Evolutionary conservation across 169 alveolate species (phyloP).

Genomic region (Condylostoma magnum): DNA sequence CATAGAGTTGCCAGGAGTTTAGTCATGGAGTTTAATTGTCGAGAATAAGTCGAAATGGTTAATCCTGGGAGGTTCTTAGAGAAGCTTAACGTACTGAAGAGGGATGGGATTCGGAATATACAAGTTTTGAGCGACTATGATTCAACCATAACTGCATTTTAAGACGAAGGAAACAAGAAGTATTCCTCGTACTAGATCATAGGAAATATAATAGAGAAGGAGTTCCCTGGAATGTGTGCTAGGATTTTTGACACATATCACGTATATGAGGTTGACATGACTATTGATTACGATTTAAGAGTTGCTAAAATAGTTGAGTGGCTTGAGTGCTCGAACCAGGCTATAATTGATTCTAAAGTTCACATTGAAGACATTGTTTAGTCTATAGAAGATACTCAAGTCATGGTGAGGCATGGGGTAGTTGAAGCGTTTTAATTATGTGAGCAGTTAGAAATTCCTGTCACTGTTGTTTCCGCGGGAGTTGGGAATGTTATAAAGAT

Average conservation of each 20-base stretch:
- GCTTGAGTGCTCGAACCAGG: background rate
- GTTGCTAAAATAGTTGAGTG: background rate
- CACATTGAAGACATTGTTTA: background rate
- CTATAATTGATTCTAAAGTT: background rate
- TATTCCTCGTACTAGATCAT: background rate
- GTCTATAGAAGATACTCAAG: background rate
- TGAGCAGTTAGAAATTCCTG: background rate
- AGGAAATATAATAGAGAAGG: background rate
- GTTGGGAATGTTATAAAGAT: background rate
- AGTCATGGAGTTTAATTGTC: no score
- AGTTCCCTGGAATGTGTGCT: background rate
- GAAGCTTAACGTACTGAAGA: no score
- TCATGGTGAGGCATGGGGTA: background rate
- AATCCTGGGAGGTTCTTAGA: no score
- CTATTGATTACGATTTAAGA: background rate
- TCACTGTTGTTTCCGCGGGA: slow-evolving; percentile 11
- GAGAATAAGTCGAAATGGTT: no score
- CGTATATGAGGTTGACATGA: background rate
- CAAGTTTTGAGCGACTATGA: background rate
- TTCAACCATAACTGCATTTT: background rate
- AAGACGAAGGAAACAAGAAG: background rate
- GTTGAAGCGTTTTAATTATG: background rate
- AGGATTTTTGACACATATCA: background rate
- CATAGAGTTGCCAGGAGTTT: no score
- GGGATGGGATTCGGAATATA: background rate